Percentiles rank a stretch among this genome's conserved stretches.
Evolutionary conservation across 768 basidiomycete genomes (phyloP).

Genomic region (Punctularia strigosozonata): DNA sequence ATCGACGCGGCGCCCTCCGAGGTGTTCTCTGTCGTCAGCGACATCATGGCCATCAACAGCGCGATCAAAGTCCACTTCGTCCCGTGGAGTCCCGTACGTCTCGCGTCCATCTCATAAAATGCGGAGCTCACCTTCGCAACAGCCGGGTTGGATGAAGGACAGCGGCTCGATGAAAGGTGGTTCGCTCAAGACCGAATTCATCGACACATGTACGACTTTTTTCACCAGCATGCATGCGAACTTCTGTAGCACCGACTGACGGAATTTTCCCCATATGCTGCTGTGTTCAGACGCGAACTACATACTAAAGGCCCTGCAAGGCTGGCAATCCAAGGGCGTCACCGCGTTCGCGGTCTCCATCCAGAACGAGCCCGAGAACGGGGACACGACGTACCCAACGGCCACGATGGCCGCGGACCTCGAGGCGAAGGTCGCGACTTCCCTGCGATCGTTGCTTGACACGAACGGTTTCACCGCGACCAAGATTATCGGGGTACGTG

Average conservation of each 20-base stretch:
- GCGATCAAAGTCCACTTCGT: conserved; percentile 42
- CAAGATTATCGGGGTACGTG: conserved; percentile 62
- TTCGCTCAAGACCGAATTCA: conserved; percentile 36
- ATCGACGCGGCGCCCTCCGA: conserved; percentile 47
- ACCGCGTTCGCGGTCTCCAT: conserved; percentile 52
- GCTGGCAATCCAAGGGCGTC: conserved; percentile 51
- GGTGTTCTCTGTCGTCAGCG: conserved; percentile 48
- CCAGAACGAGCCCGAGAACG: conserved; percentile 45
- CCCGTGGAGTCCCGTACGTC: conserved; percentile 66
- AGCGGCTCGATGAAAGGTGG: conserved; percentile 60
- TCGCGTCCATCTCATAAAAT: not conserved
- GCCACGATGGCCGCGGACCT: conserved; percentile 39
- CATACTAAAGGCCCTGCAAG: conserved; percentile 61
- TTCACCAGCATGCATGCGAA: not conserved
- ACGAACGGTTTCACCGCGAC: conserved; percentile 45
- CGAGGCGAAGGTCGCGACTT: conserved; percentile 47
- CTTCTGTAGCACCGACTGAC: not conserved
- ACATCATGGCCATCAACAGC: conserved; percentile 49
- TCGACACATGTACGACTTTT: conserved; percentile 31
- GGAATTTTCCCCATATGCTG: conserved; percentile 3
- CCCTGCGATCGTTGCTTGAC: conserved; percentile 47
- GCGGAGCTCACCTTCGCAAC: not conserved
- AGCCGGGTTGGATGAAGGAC: conserved; percentile 78
- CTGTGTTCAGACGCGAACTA: conserved; percentile 49
- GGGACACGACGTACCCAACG: conserved; percentile 59